Evolutionary conservation across 106 monocot species (phyloP).

Genomic region (Apostasia ramifera): DNA sequence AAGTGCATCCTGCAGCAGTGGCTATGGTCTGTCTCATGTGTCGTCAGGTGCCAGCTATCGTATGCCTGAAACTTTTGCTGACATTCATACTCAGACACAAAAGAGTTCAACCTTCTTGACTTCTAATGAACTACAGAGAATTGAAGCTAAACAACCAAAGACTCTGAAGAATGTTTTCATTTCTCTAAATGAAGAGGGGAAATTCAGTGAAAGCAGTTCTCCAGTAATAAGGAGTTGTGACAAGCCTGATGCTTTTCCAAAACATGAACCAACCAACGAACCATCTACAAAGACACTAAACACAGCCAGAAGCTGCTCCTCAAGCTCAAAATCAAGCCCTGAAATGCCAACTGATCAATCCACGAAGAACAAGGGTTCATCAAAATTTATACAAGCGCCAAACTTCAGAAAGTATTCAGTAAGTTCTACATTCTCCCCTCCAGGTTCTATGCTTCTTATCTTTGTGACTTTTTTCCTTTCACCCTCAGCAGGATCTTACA

Average conservation of each 20-base stretch:
- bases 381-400: constrained; percentile 26
- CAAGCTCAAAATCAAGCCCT: constrained; percentile 44
- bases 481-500: constrained; percentile 9
- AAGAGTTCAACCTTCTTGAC: constrained; percentile 20
- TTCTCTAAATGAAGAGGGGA: constrained; percentile 52
- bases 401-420: constrained; percentile 54
- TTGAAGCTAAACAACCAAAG: constrained; percentile 48
- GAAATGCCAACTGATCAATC: constrained; percentile 15
- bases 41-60: constrained; percentile 2
- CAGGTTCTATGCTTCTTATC: not conserved
- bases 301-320: constrained; percentile 28
- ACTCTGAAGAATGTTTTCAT: constrained; percentile 34
- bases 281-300: constrained; percentile 34
- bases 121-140: constrained; percentile 21
- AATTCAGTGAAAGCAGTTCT: constrained; percentile 55
- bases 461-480: not conserved
- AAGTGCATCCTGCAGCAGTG: constrained; percentile 5
- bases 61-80: not conserved
- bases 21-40: not conserved
- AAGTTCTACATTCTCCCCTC: constrained; percentile 1
- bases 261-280: constrained; percentile 24
- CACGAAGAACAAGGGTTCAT: constrained; percentile 21
- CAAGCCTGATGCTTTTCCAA: constrained; percentile 17
- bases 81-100: constrained; percentile 8
- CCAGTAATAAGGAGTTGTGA: constrained; percentile 46